Evolutionary conservation across 345 rosid genomes (phyloP), one percentile per base, ranked within the genome.

Genomic region (Citrus sp.): DNA sequence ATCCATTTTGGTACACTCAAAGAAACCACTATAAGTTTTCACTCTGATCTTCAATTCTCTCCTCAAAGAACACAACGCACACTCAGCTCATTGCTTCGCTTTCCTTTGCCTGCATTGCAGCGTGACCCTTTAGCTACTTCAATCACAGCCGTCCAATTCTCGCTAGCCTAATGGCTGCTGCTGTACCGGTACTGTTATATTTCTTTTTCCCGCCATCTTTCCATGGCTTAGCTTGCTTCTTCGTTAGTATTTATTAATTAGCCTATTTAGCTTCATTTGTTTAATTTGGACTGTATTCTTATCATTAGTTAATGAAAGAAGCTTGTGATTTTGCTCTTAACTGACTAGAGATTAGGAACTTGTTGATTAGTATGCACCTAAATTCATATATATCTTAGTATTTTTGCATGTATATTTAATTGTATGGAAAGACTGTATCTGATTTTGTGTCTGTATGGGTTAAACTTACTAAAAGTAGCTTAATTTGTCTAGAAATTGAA

Each of bases 111-210:
- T 22, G 65, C 65, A 56, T 22, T 37, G 46, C 40, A 14, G 24
- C 63, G 54, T 66, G 37, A 74, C 77, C 34, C 58, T 16, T 74
- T 58, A 73, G 10, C 22, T n/a, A 66, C 70, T 61, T 25, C 10
- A 25, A 32, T 9, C 61, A 27, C 49, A 21, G 37, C 71, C 71
- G 30, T 63, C 73, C 69, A n/a, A n/a, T 14, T 51, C 81, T 22
- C 58, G 7, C 16, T 7, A 7, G 18, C 8, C 42, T 34, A 16
- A 95, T 95, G 99, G 97, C 98, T 72, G 83, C 98, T 38, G 85
- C 97, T 59, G 85, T 92, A 38, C 95, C 89, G 89, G 98, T 93
- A 90, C 37, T n/a, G 58, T 14, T 28, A 9, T 35, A 38, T 19
- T 19, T 69, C 35, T 68, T 58, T 32, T 49, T 34, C 79, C 72